Percentiles rank a stretch among this genome's conserved stretches.
Conservation (phyloP, 345 rosid genomes). For the Pugionium dolabratum region DNA sequence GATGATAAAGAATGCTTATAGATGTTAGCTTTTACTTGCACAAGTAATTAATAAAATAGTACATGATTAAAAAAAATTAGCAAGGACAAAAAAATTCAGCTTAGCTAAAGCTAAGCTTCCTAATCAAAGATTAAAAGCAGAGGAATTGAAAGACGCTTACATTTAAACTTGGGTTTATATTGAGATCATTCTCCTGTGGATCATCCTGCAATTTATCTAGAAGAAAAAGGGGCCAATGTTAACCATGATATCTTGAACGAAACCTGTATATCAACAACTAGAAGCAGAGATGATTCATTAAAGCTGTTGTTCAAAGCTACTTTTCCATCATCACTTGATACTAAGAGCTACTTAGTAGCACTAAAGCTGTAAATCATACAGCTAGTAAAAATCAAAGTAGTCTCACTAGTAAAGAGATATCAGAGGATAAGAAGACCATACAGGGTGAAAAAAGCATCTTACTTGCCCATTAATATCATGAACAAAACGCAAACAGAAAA, state of each 20-base stretch:
- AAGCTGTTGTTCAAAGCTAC: not conserved
- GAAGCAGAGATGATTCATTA: constrained; percentile 15
- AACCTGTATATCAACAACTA: not conserved
- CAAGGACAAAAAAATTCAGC: not conserved
- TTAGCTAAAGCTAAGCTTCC: not conserved
- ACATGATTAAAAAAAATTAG: constrained; percentile 1
- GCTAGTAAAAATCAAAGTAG: not conserved
- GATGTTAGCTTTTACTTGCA: not conserved
- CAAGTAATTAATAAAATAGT: not conserved
- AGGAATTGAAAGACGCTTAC: constrained; percentile 41
- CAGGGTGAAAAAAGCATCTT: not conserved
- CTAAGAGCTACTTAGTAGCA: constrained; percentile 15
- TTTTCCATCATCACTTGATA: constrained; percentile 19
- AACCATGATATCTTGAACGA: constrained; percentile 8
- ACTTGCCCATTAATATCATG: constrained; percentile 18
- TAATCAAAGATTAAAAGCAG: constrained; percentile 3
- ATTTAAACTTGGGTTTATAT: constrained; percentile 31
- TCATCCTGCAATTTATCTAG: constrained; percentile 39
- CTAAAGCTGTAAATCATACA: not conserved
- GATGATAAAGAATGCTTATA: constrained; percentile 16
- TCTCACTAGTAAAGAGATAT: constrained; percentile 10
- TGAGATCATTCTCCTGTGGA: constrained; percentile 37
- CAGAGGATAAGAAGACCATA: not conserved
- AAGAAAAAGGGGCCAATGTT: constrained; percentile 25
- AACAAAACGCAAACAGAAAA: constrained; percentile 9